Percentiles rank a stretch among this genome's conserved stretches.
Evolutionary conservation across 1,284 basidiomycete genomes (phyloP).

Genomic region (Papiliotrema fonsecae): DNA sequence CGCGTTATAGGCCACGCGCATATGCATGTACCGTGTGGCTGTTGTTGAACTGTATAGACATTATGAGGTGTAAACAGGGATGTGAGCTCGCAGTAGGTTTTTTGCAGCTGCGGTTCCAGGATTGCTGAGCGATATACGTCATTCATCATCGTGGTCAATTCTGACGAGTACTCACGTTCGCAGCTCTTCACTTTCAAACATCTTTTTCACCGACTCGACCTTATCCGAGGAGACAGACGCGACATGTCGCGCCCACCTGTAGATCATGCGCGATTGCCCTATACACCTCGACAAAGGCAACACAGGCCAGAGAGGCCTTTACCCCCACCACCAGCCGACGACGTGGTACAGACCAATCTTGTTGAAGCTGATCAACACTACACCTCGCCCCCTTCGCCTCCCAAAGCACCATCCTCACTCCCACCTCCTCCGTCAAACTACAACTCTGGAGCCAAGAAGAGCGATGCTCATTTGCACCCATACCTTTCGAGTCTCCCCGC

Average conservation of each 20-base stretch:
- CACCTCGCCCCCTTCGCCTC: conserved; percentile 7
- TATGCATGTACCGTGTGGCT: too few relatives aligned
- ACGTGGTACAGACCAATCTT: not conserved
- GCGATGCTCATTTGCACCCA: conserved; percentile 33
- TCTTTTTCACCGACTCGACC: too few relatives aligned
- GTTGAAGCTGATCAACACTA: conserved; percentile 1
- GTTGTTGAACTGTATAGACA: too few relatives aligned
- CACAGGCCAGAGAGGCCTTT: conserved; percentile 7
- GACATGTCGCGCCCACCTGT: conserved; percentile 14
- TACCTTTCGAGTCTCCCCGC: conserved; percentile 32
- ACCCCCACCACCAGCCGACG: conserved; percentile 7
- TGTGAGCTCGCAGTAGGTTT: too few relatives aligned
- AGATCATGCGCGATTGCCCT: conserved; percentile 21
- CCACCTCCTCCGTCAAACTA: not conserved
- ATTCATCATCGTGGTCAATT: not conserved
- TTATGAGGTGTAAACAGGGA: too few relatives aligned
- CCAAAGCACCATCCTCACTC: not conserved
- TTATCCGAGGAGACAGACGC: too few relatives aligned
- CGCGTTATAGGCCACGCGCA: too few relatives aligned
- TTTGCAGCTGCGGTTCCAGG: too few relatives aligned
- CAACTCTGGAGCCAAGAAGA: conserved; percentile 12
- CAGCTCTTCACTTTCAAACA: too few relatives aligned
- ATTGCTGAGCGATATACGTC: too few relatives aligned
- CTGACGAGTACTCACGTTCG: too few relatives aligned
- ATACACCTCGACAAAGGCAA: conserved; percentile 23